A percentile compares a stretch with the other conserved stretches of the same genome.
These are phyloP conservation scores for Beauveria caledonica DNA, from an alignment of 2,329 filamentous ascomycete genomes.

Conservation along the genomic window DNA sequence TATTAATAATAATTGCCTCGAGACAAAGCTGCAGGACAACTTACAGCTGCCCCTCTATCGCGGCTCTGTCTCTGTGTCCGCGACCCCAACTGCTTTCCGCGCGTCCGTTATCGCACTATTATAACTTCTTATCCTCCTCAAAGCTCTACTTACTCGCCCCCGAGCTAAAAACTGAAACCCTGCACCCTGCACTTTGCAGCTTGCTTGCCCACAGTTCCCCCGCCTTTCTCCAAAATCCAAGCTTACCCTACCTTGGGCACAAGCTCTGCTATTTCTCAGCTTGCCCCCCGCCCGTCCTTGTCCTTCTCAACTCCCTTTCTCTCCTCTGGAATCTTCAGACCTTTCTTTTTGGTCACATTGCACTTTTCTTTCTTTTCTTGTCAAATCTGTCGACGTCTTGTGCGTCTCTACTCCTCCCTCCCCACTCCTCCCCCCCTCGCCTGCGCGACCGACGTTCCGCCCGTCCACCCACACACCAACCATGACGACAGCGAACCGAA, in stretches of 20 bases:
- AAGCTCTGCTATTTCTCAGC: neutral
- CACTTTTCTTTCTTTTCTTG: neutral
- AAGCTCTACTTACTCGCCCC: too few relatives aligned
- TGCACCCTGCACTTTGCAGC: neutral
- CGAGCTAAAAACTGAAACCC: neutral
- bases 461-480: constrained; percentile 2
- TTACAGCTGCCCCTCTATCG: too few relatives aligned
- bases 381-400: neutral
- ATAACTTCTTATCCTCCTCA: too few relatives aligned
- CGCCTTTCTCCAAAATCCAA: constrained; percentile 4
- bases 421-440: neutral
- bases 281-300: neutral
- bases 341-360: neutral
- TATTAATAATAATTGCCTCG: too few relatives aligned
- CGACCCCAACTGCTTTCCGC: too few relatives aligned
- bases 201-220: neutral
- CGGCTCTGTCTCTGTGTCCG: too few relatives aligned
- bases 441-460: neutral
- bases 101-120: too few relatives aligned
- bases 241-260: neutral
- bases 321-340: neutral
- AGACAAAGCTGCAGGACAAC: too few relatives aligned
- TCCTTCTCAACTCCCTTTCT: neutral
- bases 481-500: constrained; percentile 10
- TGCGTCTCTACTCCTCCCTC: neutral